Evolutionary conservation across 306 rosid species (phyloP).

Genomic region (Castanospermum australe): DNA sequence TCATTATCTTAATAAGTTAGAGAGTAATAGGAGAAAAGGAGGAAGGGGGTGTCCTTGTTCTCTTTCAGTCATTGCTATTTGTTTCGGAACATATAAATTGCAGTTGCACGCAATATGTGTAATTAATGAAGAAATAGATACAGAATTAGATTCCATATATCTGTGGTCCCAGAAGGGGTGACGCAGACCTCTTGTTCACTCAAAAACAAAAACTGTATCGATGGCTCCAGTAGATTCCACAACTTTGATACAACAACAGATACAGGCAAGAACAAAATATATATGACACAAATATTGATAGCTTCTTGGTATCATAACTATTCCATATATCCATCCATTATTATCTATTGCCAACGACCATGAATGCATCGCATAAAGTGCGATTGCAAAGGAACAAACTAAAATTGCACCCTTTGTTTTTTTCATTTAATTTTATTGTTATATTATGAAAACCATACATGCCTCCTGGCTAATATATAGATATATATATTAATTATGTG

Average conservation of each 20-base stretch:
- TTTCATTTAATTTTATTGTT: not conserved
- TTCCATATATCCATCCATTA: not conserved
- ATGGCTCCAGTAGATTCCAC: conserved; percentile 32
- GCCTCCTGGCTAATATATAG: not conserved
- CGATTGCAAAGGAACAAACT: conserved; percentile 6
- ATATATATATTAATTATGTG: not conserved
- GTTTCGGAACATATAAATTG: conserved; percentile 7
- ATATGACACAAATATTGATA: conserved; percentile 8
- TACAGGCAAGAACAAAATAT: conserved; percentile 31
- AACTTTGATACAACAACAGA: conserved; percentile 18
- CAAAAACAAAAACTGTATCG: conserved; percentile 34
- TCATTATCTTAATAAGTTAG: no score
- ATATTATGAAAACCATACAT: conserved; percentile 17
- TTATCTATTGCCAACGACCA: conserved; percentile 13
- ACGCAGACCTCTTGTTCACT: conserved; percentile 14
- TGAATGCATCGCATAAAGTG: conserved; percentile 1
- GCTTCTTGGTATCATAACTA: not conserved
- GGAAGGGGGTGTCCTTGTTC: conserved; percentile 20
- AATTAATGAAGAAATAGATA: conserved; percentile 2
- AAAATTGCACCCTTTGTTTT: not conserved
- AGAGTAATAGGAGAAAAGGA: no score
- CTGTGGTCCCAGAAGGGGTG: conserved; percentile 27
- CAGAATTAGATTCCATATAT: conserved; percentile 28
- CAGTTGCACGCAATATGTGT: conserved; percentile 11
- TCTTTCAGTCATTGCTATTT: conserved; percentile 3